phyloP scores from a whole-genome alignment of 148 eudicot species.

The Camellia lanceoleosa region DNA sequence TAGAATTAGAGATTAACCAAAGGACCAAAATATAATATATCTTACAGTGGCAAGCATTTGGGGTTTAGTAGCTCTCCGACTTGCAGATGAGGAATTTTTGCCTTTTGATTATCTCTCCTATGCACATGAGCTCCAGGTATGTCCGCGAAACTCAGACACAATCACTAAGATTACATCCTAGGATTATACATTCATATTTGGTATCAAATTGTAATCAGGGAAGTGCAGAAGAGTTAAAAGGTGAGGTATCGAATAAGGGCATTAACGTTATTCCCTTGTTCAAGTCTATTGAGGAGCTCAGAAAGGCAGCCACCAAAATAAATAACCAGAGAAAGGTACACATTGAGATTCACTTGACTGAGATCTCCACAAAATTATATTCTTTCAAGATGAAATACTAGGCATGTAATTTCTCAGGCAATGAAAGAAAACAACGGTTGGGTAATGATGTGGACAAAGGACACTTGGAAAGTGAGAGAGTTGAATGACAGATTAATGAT shows the following conservation, averaged over 20 bases:
- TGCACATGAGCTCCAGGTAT: slow-evolving; percentile 55
- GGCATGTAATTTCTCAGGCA: slow-evolving; percentile 21
- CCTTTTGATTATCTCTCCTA: slow-evolving; percentile 41
- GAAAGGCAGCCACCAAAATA: slow-evolving; percentile 40
- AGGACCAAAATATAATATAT: neutral
- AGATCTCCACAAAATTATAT: neutral
- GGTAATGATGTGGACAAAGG: slow-evolving; percentile 34
- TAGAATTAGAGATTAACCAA: neutral
- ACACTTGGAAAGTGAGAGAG: slow-evolving; percentile 38
- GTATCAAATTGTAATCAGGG: slow-evolving; percentile 28
- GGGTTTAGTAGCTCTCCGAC: slow-evolving; percentile 49
- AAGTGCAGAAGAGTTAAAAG: slow-evolving; percentile 43
- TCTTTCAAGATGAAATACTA: neutral
- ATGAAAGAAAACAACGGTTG: slow-evolving; percentile 35
- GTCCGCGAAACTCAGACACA: neutral
- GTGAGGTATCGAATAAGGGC: slow-evolving; percentile 25
- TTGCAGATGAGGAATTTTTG: slow-evolving; percentile 53
- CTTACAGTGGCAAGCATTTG: slow-evolving; percentile 48
- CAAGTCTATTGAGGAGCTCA: slow-evolving; percentile 45
- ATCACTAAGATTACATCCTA: neutral
- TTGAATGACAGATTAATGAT: slow-evolving; percentile 61
- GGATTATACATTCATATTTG: neutral
- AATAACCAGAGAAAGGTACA: slow-evolving; percentile 43
- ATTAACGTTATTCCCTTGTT: slow-evolving; percentile 42
- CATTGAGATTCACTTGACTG: neutral